Base-by-base conservation (phyloP, 1,284 basidiomycete species). In the Irpex lacteus region DNA sequence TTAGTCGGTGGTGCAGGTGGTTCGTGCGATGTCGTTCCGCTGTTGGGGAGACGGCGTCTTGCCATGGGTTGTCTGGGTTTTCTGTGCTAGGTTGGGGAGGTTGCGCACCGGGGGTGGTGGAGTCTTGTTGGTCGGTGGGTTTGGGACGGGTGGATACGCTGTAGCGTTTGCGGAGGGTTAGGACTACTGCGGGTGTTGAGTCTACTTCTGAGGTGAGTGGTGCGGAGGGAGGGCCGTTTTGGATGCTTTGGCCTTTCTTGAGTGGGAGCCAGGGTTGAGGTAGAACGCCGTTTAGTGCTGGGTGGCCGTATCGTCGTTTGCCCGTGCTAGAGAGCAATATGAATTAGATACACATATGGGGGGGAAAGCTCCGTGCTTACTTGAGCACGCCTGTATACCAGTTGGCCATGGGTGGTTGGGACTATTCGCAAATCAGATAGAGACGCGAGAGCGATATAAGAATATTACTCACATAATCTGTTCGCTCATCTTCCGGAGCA, bases 321-420 rank as follows among this genome's bases (percentile, higher is more conserved):
- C 92, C 93, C 9, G 93, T 95, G 70, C 91, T 93, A n/a, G n/a
- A n/a, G n/a, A n/a, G n/a, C n/a, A n/a, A n/a, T n/a, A n/a, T n/a
- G n/a, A n/a, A n/a, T n/a, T n/a, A n/a, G n/a, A n/a, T n/a, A n/a
- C n/a, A n/a, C n/a, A n/a, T n/a, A n/a, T n/a, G n/a, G n/a, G n/a
- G n/a, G n/a, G n/a, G n/a, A n/a, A n/a, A n/a, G n/a, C n/a, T n/a
- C n/a, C n/a, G n/a, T n/a, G n/a, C n/a, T n/a, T 76, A 89, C 94
- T 96, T 96, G 5, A 98, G 81, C 7, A 97, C 93, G 0, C 95
- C 95, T 57, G 83, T 85, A 73, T 95, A 97, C 86, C 94, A 96
- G 71, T 93, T 93, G 9, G 91, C 89, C 93, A 98, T 95, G 0
- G 96, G 95, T 0, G 95, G 95, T 76, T 98, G 96, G 0, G 92